Evolutionary conservation across 139 green algal species (phyloP), one percentile per base, ranked within the genome.

Genomic region (Coelastrella sp.): DNA sequence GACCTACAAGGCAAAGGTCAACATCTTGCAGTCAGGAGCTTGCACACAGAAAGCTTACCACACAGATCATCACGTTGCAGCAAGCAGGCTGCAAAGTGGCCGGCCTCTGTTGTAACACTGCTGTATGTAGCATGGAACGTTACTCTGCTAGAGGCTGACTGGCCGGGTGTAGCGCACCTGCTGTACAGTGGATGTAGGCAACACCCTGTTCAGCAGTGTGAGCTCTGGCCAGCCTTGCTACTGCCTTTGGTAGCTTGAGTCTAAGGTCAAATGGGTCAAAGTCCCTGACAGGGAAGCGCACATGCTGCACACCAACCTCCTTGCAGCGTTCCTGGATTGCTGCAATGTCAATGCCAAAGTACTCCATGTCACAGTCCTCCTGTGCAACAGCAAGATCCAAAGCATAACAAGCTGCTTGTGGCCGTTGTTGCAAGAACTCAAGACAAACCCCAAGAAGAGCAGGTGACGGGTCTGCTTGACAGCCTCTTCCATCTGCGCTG

Each of bases 101-200:
- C n/a, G n/a, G n/a, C n/a, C n/a, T n/a, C n/a, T n/a, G n/a, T n/a
- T n/a, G n/a, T n/a, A n/a, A n/a, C n/a, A n/a, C n/a, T n/a, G n/a
- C n/a, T n/a, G n/a, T n/a, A n/a, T n/a, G n/a, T n/a, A n/a, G n/a
- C n/a, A n/a, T n/a, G n/a, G n/a, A n/a, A n/a, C n/a, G n/a, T n/a
- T n/a, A n/a, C n/a, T n/a, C n/a, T n/a, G n/a, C n/a, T n/a, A n/a
- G n/a, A n/a, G n/a, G n/a, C 45, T 57, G 45, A 9, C 15, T 57
- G 11, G 15, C 45, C 11, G 45, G 11, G 11, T 57, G 45, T 13
- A 64, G 1, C 90, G 2, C 45, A 94, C 95, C 95, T 87, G 96
- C 96, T 35, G 96, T 99, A 85, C 96, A 99, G 89, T 99, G 96
- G 59, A 99, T 94, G 88, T 99, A 99, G 3, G 93, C 81, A 0